A percentile compares a stretch with the other conserved stretches of the same genome.
These are phyloP conservation scores for Xylariaceae sp. DNA, from an alignment of 2,329 filamentous ascomycete genomes.

Conservation along the genomic window DNA sequence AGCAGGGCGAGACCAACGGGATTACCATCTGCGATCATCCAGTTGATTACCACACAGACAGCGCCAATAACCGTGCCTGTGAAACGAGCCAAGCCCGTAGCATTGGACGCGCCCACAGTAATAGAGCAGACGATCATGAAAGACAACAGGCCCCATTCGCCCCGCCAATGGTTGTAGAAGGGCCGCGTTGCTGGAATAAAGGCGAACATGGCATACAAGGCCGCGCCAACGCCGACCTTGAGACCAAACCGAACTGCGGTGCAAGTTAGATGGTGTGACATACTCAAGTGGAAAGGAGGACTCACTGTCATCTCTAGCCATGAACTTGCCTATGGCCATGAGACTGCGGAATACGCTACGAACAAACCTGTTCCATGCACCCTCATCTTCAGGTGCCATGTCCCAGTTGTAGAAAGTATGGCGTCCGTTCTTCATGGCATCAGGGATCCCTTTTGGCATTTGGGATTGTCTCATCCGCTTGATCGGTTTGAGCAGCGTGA, in stretches of 20 bases:
- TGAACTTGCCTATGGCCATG: slow-evolving; percentile 37
- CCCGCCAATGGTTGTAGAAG: slow-evolving; percentile 79
- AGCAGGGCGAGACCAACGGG: slow-evolving; percentile 68
- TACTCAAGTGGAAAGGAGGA: slow-evolving; percentile 2
- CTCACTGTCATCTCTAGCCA: slow-evolving; percentile 47
- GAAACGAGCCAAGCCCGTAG: slow-evolving; percentile 80
- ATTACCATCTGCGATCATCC: slow-evolving; percentile 69
- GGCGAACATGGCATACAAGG: slow-evolving; percentile 81
- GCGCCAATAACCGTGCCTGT: slow-evolving; percentile 80
- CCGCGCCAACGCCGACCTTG: slow-evolving; percentile 87
- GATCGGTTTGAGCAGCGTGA: slow-evolving; percentile 32
- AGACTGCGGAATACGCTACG: slow-evolving; percentile 38
- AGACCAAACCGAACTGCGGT: slow-evolving; percentile 62
- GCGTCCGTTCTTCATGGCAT: slow-evolving; percentile 42
- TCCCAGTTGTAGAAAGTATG: slow-evolving; percentile 50
- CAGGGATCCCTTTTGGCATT: slow-evolving; percentile 48
- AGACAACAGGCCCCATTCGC: slow-evolving; percentile 92
- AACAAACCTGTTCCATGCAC: slow-evolving; percentile 31
- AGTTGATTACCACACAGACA: slow-evolving; percentile 64
- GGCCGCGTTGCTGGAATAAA: slow-evolving; percentile 74
- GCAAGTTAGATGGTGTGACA: slow-evolving; percentile 14
- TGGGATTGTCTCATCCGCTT: slow-evolving; percentile 45
- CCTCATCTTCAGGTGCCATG: slow-evolving; percentile 36
- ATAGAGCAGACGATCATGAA: slow-evolving; percentile 98
- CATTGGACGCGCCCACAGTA: slow-evolving; percentile 94